Conservation (phyloP, 805 yeast genomes). For the Candida caryicola region DNA sequence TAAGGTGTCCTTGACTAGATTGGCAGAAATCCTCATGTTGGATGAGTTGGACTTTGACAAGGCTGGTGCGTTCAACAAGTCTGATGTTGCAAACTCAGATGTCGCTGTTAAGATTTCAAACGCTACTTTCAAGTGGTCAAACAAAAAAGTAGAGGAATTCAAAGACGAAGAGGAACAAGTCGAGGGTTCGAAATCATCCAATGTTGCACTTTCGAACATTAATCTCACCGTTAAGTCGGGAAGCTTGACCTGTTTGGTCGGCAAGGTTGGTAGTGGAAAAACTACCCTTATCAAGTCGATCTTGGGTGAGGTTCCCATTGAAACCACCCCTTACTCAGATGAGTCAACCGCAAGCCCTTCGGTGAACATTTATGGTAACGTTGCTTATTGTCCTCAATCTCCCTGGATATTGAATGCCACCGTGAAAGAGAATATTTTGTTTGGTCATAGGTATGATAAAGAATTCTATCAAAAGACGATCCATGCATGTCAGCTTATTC, state of each 20-base stretch:
- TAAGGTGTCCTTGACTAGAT: constrained; percentile 32
- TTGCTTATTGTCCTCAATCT: constrained; percentile 40
- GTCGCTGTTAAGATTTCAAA: constrained; percentile 23
- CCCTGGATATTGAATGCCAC: constrained; percentile 43
- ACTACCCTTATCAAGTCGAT: constrained; percentile 35
- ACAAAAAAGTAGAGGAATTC: constrained; percentile 8
- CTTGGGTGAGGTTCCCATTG: constrained; percentile 29
- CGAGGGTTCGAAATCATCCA: constrained; percentile 10
- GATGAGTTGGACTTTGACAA: constrained; percentile 32
- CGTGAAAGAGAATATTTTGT: constrained; percentile 38
- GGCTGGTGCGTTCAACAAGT: constrained; percentile 12
- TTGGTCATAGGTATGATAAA: constrained; percentile 33
- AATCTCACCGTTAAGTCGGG: constrained; percentile 34
- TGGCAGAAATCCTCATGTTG: constrained; percentile 28
- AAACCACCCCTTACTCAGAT: constrained; percentile 6
- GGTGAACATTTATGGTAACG: constrained; percentile 27
- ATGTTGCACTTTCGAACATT: constrained; percentile 31
- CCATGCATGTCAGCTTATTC: constrained; percentile 35
- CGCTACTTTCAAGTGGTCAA: constrained; percentile 35
- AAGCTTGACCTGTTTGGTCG: constrained; percentile 40
- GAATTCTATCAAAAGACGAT: constrained; percentile 31
- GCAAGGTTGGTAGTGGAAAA: constrained; percentile 41
- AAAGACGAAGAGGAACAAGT: constrained; percentile 18
- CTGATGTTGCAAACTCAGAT: constrained; percentile 15
- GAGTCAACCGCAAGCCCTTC: constrained; percentile 4